Base-by-base conservation (phyloP, 1,284 basidiomycete genomes). In the Thecaphora frezii region DNA sequence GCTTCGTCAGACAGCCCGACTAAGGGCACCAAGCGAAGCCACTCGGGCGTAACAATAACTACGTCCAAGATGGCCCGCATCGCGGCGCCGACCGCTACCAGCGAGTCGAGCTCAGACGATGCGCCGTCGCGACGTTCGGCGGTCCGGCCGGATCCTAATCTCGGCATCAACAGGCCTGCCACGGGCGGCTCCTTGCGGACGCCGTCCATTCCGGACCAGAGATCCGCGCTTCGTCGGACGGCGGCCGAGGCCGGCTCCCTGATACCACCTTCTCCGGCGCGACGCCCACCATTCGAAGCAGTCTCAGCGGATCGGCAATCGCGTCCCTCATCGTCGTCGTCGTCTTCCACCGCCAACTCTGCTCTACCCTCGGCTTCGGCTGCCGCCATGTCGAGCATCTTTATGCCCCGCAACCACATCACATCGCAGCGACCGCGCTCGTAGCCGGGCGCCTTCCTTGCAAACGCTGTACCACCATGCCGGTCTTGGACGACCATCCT, bases 351-450 rank as follows among this genome's bases (percentile, higher is more conserved):
- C 3, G 21, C 44, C 24, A 46, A 58, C n/a, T 9, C 22, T 1
- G n/a, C 40, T 4, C 9, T 51, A 13, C 48, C 48, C 4, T 38
- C 54, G 24, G 61, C 56, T 2, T 60, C 58, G 8, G 48, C 62
- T 9, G 57, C 62, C 2, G 58, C 62, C 3, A 16, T 60, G n/a
- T 60, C 58, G n/a, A 57, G 54, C 19, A 57, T 66, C 33, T 66
- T 66, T 38, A 45, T 53, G 16, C 57, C 54, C n/a, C 19, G 40
- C 21, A 41, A 41, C 16, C 40, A 19, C 19, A 9, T 24, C 40
- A 41, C 40, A 5, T 41, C 40, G 40, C 40, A 41, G 40, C 10
- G 9, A 10, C 40, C 40, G 19, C 40, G 40, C 12, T 36, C 33
- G 33, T 36, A 13, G n/a, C n/a, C n/a, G n/a, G n/a, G n/a, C n/a